A percentile compares a stretch with the other conserved stretches of the same genome.
Conservation (phyloP, 73 alveolate genomes). For the Paramecium octaurelia region DNA sequence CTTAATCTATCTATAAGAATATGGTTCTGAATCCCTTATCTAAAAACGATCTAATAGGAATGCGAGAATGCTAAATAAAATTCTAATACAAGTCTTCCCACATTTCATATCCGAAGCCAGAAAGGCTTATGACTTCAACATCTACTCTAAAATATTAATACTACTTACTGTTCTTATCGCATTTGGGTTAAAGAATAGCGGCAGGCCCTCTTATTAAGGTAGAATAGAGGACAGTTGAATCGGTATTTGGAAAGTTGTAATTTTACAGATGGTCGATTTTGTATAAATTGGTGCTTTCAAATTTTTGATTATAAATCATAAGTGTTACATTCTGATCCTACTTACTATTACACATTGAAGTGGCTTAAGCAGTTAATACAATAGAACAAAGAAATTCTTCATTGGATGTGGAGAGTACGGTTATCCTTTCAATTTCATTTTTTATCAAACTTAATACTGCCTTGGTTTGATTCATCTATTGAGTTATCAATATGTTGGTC, state of each 20-base stretch:
- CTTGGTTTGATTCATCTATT: not conserved
- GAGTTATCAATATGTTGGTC: not conserved
- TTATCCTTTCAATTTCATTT: not conserved
- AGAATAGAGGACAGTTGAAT: not conserved
- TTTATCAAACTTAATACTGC: not conserved
- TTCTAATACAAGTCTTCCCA: not conserved
- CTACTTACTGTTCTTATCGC: not conserved
- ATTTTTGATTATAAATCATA: not conserved
- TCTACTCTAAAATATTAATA: not conserved
- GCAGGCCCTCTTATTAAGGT: constrained; percentile 28
- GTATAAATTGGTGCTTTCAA: not conserved
- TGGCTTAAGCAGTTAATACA: not conserved
- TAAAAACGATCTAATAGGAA: not conserved
- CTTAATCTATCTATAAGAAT: not conserved
- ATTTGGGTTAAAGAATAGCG: not conserved
- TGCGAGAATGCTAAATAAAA: not conserved
- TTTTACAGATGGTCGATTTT: not conserved
- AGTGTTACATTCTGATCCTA: not conserved
- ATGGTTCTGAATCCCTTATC: constrained; percentile 9
- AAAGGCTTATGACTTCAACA: not conserved
- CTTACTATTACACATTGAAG: not conserved
- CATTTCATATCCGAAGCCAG: not conserved
- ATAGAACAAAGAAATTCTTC: not conserved
- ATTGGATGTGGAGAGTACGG: not conserved
- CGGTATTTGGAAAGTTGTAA: constrained; percentile 22